These are phyloP conservation scores for Fusarium subglutinans DNA, from an alignment of 2,329 filamentous ascomycete species.

Conservation along the genomic window DNA sequence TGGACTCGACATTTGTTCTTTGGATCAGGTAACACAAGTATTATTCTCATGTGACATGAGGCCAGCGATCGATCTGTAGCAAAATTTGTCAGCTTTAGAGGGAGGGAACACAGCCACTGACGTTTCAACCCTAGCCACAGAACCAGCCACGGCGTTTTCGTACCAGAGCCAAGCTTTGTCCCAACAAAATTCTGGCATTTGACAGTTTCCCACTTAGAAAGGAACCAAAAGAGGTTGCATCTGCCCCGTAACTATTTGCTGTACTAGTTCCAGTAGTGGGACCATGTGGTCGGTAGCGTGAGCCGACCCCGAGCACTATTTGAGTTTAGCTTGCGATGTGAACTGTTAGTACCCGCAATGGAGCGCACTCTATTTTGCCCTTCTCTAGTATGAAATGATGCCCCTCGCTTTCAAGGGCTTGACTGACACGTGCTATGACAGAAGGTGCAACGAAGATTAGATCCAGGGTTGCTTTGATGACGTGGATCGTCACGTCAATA, in stretches of 20 bases:
- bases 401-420: too few species aligned
- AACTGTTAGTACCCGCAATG: not conserved
- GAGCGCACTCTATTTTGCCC: not conserved
- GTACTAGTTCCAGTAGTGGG: not conserved
- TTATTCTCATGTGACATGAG: not conserved
- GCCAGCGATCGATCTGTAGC: too few species aligned
- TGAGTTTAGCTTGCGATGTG: slow-evolving; percentile 2
- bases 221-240: not conserved
- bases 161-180: not conserved
- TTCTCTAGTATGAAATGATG: not conserved
- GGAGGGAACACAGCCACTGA: not conserved
- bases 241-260: not conserved
- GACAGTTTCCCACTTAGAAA: not conserved
- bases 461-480: not conserved
- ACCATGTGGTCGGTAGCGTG: not conserved
- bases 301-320: not conserved
- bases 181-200: not conserved
- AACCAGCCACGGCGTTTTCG: not conserved
- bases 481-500: not conserved
- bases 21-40: not conserved
- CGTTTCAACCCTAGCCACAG: not conserved
- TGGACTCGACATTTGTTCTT: not conserved
- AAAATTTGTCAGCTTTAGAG: too few species aligned
- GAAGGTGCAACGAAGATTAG: not conserved
- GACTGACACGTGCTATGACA: not conserved